phyloP scores from a whole-genome alignment of 75 land plant species.

The Cupressus sempervirens region DNA sequence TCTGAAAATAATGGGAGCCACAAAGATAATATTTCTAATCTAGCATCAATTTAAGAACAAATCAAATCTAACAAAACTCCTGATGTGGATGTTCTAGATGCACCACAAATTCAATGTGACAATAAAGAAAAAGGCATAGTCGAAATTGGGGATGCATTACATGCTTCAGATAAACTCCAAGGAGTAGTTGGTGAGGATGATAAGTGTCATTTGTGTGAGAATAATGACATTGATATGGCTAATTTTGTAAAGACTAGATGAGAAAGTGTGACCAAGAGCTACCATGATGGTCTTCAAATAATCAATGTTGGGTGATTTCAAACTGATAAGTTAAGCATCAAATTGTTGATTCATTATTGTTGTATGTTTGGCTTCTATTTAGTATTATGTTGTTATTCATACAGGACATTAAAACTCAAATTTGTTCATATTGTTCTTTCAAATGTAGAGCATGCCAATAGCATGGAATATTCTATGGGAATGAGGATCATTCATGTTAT shows the following conservation, averaged over 20 bases:
- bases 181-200: background rate
- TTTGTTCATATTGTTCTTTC: constrained; percentile 1
- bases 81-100: background rate
- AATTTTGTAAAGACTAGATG: background rate
- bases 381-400: background rate
- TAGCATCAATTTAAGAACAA: background rate
- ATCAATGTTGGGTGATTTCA: background rate
- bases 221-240: background rate
- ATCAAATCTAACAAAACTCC: background rate
- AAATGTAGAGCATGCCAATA: background rate
- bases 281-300: background rate
- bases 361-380: background rate
- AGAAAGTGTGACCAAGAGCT: background rate
- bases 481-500: background rate
- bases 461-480: background rate
- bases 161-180: background rate
- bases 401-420: background rate
- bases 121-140: background rate
- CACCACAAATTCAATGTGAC: background rate
- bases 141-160: background rate
- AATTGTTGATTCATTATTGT: background rate
- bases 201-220: background rate
- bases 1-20: background rate
- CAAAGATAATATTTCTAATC: background rate
- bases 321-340: background rate